Evolutionary conservation across 768 basidiomycete genomes (phyloP), one percentile per base, ranked within the genome.

Genomic region (Tylopilus subfusipes): DNA sequence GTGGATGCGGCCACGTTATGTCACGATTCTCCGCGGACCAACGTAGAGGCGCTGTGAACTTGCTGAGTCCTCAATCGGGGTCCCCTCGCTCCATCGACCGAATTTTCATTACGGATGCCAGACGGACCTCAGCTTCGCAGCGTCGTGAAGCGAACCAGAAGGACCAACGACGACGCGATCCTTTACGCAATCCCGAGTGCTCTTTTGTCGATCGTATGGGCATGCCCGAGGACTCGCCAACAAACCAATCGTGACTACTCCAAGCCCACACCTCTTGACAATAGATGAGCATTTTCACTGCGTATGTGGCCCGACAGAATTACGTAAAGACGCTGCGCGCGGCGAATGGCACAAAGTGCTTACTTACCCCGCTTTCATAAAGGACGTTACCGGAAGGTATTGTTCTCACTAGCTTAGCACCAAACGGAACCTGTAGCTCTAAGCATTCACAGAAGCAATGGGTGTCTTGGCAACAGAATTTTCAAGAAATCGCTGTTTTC

Each of bases 11-110:
- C 44, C 42, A 49, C 25, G 29, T 42, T 12, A 47, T 54, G 44
- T 49, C 47, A 52, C 52, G 29, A 42, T 22, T 10, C 57, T 67
- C 67, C 67, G 67, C 67, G 67, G 67, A 69, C 65, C 39, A 29
- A 30, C 48, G 31, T 14, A 52, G 31, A 52, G 36, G 31, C 57
- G 46, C 64, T 54, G 55, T 55, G 50, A 56, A 58, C 54, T 36
- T 53, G 56, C 34, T 33, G 38, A 52, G 53, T 61, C 60, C 57
- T 60, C 48, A 43, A 22, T 39, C 54, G 50, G 50, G 46, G 45
- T 52, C 42, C 58, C 47, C 51, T 42, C 19, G 48, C 42, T 42
- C 55, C 48, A 38, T 54, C 39, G 34, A 48, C 63, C 54, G 46
- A 57, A 52, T 18, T n/a, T 67, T 62, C 63, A 60, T 57, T 59